Percentiles rank a stretch among this genome's conserved stretches.
Evolutionary conservation across 257 asterid genomes (phyloP).

Genomic region (Solanum habrochaites): DNA sequence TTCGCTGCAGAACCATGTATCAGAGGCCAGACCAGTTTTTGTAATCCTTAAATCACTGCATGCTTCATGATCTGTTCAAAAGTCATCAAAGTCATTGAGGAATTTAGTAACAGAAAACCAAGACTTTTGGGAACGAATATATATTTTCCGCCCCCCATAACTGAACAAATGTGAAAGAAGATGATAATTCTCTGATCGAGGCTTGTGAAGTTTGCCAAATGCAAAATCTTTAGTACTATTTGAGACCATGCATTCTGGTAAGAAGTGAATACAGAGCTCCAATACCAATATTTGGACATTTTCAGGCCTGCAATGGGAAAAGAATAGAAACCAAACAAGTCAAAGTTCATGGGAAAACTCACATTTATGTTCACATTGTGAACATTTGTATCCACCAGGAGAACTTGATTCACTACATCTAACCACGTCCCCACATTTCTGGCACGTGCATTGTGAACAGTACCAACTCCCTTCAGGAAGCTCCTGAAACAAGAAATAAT

Average conservation of each 20-base stretch:
- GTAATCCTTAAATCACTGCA: slow-evolving; percentile 43
- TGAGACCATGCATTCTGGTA: neutral
- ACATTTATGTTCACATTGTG: slow-evolving; percentile 84
- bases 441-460: slow-evolving; percentile 93
- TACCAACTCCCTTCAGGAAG: slow-evolving; percentile 98
- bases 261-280: neutral
- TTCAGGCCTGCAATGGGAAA: neutral
- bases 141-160: neutral
- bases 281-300: neutral
- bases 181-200: neutral
- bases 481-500: slow-evolving; percentile 39
- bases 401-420: slow-evolving; percentile 33
- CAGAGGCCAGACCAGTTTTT: slow-evolving; percentile 36
- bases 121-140: neutral
- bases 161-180: neutral
- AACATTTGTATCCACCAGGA: slow-evolving; percentile 51
- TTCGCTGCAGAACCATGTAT: slow-evolving; percentile 77
- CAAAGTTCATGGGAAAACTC: slow-evolving; percentile 11
- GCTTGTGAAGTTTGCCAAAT: neutral
- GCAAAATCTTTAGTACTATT: neutral
- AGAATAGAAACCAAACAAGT: neutral
- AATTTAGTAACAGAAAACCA: neutral
- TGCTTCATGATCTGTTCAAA: slow-evolving; percentile 67
- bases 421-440: slow-evolving; percentile 64
- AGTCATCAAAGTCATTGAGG: slow-evolving; percentile 7